phyloP scores from a whole-genome alignment of 345 rosid genomes.

The Raphanus raphanistrum region DNA sequence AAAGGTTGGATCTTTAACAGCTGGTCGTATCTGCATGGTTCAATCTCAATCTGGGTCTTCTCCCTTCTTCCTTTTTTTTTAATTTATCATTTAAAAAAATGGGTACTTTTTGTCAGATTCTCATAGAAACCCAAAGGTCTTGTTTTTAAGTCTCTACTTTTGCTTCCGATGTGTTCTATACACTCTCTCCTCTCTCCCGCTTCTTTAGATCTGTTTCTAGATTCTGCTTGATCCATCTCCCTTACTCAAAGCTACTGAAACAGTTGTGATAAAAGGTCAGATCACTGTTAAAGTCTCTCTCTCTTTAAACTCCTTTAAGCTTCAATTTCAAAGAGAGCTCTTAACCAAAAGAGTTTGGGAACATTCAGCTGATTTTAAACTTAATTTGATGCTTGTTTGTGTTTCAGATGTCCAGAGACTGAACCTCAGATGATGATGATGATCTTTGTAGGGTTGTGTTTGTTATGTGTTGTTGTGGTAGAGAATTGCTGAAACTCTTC shows the following conservation, averaged over 20 bases:
- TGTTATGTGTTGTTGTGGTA: conserved; percentile 56
- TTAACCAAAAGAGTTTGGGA: not conserved
- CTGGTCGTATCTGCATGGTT: conserved; percentile 49
- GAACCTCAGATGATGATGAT: conserved; percentile 56
- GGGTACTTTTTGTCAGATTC: conserved; percentile 71
- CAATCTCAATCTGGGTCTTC: conserved; percentile 43
- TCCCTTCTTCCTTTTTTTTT: conserved; percentile 38
- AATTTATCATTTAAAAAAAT: conserved; percentile 22
- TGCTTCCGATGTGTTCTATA: conserved; percentile 67
- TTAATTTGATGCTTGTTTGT: conserved; percentile 26
- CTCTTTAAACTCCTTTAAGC: conserved; percentile 9
- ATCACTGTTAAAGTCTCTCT: conserved; percentile 39
- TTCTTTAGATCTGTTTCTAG: conserved; percentile 64
- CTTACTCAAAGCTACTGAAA: conserved; percentile 39
- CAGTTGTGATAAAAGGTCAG: conserved; percentile 53
- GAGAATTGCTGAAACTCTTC: conserved; percentile 48
- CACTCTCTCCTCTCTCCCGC: conserved; percentile 42
- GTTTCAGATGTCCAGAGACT: conserved; percentile 33
- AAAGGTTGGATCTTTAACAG: conserved; percentile 33
- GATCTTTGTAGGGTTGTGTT: conserved; percentile 58
- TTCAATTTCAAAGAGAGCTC: conserved; percentile 15
- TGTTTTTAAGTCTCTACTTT: conserved; percentile 29
- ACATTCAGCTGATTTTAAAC: conserved; percentile 16
- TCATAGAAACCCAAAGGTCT: conserved; percentile 46
- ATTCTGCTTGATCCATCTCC: conserved; percentile 60